Evolutionary conservation across 2,329 filamentous ascomycete genomes (phyloP).

Genomic region (Tolypocladium endophyticum): DNA sequence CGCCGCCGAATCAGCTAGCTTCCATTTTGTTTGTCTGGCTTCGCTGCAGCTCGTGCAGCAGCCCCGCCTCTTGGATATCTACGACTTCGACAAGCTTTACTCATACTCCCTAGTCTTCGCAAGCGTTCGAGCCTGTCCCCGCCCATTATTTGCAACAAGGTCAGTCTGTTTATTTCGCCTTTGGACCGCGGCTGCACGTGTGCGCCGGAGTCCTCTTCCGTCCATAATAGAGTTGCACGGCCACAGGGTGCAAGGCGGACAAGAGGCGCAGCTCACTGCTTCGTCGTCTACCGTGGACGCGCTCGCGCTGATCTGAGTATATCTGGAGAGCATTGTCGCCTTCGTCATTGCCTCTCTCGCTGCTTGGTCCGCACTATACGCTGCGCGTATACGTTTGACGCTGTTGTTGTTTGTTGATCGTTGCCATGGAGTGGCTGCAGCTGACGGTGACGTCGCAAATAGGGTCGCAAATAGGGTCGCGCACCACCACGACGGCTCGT

Average conservation of each 20-base stretch:
- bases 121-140: neutral
- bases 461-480: neutral
- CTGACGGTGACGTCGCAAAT: neutral
- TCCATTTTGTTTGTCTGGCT: neutral
- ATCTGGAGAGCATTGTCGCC: neutral
- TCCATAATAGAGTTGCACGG: neutral
- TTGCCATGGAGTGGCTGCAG: neutral
- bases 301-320: neutral
- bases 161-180: neutral
- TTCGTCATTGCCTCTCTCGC: neutral
- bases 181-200: too few relatives aligned
- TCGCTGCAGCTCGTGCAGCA: neutral
- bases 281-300: neutral
- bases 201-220: neutral
- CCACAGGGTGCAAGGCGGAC: neutral
- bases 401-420: neutral
- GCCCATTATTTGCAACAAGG: neutral
- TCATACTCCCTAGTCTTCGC: neutral
- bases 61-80: neutral
- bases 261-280: neutral
- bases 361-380: neutral
- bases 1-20: neutral
- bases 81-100: neutral
- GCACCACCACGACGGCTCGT: neutral
- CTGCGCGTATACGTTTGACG: neutral